Evolutionary conservation across 176 grass and related monocot genomes (phyloP).

Genomic region (Ananas comosus): DNA sequence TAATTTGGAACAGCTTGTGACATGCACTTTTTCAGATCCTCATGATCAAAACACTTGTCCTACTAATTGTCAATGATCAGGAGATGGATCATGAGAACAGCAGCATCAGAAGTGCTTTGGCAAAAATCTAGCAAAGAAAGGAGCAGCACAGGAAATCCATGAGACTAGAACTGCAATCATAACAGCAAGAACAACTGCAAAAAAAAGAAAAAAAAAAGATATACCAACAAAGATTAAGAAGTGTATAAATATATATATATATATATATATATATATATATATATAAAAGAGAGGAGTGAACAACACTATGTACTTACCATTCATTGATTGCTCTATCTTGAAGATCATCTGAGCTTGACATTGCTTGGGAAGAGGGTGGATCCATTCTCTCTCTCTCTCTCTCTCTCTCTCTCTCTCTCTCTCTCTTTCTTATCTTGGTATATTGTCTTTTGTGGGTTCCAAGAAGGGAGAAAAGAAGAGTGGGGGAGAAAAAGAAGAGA

Average conservation of each 20-base stretch:
- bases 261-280: too few relatives aligned
- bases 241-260: background rate
- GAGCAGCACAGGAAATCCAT: constrained; percentile 6
- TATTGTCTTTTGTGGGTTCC: background rate
- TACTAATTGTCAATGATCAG: background rate
- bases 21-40: too few relatives aligned
- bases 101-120: background rate
- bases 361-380: constrained; percentile 12
- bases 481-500: background rate
- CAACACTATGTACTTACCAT: background rate
- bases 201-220: background rate
- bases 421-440: background rate
- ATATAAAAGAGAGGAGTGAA: background rate
- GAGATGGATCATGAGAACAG: background rate
- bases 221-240: background rate
- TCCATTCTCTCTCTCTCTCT: background rate
- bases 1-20: too few relatives aligned
- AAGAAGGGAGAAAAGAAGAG: background rate
- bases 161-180: background rate
- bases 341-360: constrained; percentile 3
- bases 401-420: background rate
- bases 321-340: constrained; percentile 6
- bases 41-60: too few relatives aligned
- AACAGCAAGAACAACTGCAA: constrained; percentile 10
- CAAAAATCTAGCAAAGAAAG: background rate